These are phyloP conservation scores for Puccinia sorghi DNA, from an alignment of 1,284 basidiomycete species.

Conservation along the genomic window DNA sequence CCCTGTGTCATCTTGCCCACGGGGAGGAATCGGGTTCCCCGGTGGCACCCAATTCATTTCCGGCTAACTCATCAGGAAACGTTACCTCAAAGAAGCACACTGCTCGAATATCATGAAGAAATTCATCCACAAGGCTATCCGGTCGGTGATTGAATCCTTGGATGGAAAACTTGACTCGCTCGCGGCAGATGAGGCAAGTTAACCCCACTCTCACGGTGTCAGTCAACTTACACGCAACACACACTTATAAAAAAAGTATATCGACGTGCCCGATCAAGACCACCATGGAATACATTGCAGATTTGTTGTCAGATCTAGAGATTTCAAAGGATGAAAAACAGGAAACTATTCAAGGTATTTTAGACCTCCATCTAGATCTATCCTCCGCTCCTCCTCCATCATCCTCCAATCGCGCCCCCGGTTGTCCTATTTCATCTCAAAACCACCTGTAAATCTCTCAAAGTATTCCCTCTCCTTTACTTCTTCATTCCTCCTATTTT, in stretches of 20 bases:
- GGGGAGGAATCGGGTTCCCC: too few species aligned
- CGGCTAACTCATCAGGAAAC: too few species aligned
- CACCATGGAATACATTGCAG: slow-evolving; percentile 26
- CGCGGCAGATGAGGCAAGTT: slow-evolving; percentile 15
- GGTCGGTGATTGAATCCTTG: slow-evolving; percentile 19
- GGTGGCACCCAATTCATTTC: too few species aligned
- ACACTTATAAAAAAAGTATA: too few species aligned
- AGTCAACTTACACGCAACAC: not conserved
- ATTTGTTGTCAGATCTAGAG: slow-evolving; percentile 23
- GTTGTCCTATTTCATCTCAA: not conserved
- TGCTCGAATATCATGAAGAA: not conserved
- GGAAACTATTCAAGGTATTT: slow-evolving; percentile 46
- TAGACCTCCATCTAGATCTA: slow-evolving; percentile 36
- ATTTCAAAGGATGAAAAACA: slow-evolving; percentile 33
- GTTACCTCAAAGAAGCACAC: not conserved
- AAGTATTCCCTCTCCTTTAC: slow-evolving; percentile 1
- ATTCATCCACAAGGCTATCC: slow-evolving; percentile 4
- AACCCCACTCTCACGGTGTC: not conserved
- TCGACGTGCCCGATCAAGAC: not conserved
- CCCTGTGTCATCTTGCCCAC: too few species aligned
- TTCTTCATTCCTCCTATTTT: not conserved
- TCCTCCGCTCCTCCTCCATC: not conserved
- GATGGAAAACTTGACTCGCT: slow-evolving; percentile 33
- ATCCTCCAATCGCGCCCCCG: not conserved
- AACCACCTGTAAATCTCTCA: slow-evolving; percentile 19